These are phyloP conservation scores for Diaporthe ilicicola DNA, from an alignment of 2,329 filamentous ascomycete genomes.

Conservation along the genomic window DNA sequence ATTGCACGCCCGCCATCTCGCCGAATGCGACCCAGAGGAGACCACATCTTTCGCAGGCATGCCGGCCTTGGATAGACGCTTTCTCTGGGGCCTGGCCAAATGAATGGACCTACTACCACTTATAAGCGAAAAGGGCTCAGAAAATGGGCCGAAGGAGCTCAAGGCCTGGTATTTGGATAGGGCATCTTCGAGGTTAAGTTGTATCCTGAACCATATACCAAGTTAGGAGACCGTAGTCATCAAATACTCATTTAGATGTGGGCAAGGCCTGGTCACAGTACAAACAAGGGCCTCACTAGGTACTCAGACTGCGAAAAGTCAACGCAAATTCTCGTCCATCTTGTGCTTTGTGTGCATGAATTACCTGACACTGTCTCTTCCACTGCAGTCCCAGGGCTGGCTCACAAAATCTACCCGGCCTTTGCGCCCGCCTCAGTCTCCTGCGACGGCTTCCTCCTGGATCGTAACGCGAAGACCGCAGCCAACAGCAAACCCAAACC, in stretches of 20 bases:
- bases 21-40: too few relatives aligned
- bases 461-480: constrained; percentile 40
- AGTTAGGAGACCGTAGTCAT: not conserved
- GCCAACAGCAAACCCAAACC: constrained; percentile 46
- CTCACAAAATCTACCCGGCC: not conserved
- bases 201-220: not conserved
- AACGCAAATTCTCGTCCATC: not conserved
- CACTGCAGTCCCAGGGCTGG: not conserved
- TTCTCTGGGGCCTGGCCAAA: not conserved
- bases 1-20: not conserved
- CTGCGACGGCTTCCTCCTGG: not conserved
- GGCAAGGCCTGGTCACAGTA: not conserved
- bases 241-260: not conserved
- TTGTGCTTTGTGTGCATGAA: not conserved
- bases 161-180: not conserved
- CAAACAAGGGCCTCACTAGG: too few relatives aligned
- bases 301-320: not conserved
- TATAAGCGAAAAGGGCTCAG: not conserved
- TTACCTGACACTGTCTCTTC: not conserved
- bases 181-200: not conserved
- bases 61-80: not conserved
- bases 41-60: not conserved
- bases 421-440: not conserved
- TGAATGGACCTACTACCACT: too few relatives aligned
- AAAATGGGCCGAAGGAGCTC: not conserved